Evolutionary conservation across 2,329 filamentous ascomycete species (phyloP).

Genomic region (Aspergillus intermedius): DNA sequence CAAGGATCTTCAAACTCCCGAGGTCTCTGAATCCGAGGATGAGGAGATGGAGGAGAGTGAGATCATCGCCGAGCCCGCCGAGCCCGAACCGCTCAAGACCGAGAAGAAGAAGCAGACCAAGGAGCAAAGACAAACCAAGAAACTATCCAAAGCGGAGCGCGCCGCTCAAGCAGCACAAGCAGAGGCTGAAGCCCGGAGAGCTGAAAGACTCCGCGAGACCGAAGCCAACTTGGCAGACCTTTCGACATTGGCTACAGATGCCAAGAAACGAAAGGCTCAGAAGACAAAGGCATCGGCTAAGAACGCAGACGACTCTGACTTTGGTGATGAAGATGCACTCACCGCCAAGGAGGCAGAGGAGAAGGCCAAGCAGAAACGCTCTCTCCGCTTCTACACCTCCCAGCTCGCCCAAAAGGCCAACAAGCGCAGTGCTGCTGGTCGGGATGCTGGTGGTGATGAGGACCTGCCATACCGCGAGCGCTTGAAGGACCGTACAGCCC

Average conservation of each 20-base stretch:
- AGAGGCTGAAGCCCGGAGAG: conserved; percentile 48
- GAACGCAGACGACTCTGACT: conserved; percentile 67
- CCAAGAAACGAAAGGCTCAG: conserved; percentile 41
- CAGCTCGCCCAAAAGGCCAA: conserved; percentile 94
- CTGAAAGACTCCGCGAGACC: conserved; percentile 48
- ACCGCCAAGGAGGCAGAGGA: conserved; percentile 73
- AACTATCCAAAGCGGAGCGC: conserved; percentile 43
- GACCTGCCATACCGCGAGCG: conserved; percentile 78
- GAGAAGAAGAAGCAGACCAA: conserved; percentile 25
- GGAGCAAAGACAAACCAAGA: conserved; percentile 39
- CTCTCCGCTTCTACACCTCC: conserved; percentile 92
- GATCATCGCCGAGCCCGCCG: conserved; percentile 20
- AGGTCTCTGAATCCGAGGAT: conserved; percentile 25
- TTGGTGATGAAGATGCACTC: conserved; percentile 80
- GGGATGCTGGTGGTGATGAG: conserved; percentile 55
- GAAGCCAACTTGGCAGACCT: conserved; percentile 70
- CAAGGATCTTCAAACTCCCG: conserved; percentile 55
- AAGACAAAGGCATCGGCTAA: conserved; percentile 26
- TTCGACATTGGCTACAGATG: conserved; percentile 51
- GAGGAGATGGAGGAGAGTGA: conserved; percentile 6
- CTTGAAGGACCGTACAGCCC: conserved; percentile 73
- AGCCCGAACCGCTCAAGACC: conserved; percentile 17
- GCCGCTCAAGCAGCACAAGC: conserved; percentile 49
- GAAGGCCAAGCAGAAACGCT: conserved; percentile 85
- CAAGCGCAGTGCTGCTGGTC: conserved; percentile 59